A percentile compares a stretch with the other conserved stretches of the same genome.
Conservation (phyloP, 1,284 basidiomycete species). For the Cryptococcus wingfieldii region DNA sequence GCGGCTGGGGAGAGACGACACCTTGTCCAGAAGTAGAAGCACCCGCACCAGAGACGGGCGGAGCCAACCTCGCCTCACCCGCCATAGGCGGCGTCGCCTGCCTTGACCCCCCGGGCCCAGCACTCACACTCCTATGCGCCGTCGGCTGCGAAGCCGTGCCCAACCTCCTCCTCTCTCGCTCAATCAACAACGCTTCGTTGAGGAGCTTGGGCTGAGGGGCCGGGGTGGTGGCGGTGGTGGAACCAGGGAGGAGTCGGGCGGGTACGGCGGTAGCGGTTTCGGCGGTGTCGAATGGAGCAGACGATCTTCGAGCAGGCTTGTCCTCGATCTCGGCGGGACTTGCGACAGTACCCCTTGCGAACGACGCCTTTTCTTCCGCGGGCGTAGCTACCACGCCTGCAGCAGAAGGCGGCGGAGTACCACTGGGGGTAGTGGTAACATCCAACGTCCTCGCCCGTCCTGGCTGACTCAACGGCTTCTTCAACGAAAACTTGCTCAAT, state of each 20-base stretch:
- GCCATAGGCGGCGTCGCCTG: constrained; percentile 13
- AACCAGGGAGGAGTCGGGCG: constrained; percentile 10
- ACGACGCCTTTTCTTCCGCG: not conserved
- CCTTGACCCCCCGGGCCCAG: not conserved
- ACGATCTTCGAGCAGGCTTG: not conserved
- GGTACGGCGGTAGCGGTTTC: constrained; percentile 12
- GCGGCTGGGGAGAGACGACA: constrained; percentile 17
- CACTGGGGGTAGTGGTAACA: not conserved
- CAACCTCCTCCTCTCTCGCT: constrained; percentile 18
- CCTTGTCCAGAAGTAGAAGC: not conserved
- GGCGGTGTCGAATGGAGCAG: not conserved
- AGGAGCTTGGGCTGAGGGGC: constrained; percentile 8
- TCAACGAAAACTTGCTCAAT: constrained; percentile 24
- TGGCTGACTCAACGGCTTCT: constrained; percentile 23
- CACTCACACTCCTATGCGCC: constrained; percentile 3
- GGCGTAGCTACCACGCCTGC: not conserved
- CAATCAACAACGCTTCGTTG: constrained; percentile 25
- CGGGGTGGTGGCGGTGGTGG: constrained; percentile 1
- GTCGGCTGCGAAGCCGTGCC: not conserved
- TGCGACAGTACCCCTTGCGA: not conserved
- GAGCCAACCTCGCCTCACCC: not conserved
- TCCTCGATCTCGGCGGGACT: constrained; percentile 9
- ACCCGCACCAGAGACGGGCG: not conserved
- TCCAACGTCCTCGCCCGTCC: constrained; percentile 17
- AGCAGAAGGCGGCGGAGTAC: not conserved